Evolutionary conservation across 768 basidiomycete species (phyloP), one percentile per base, ranked within the genome.

Genomic region (Hygrophorus russula): DNA sequence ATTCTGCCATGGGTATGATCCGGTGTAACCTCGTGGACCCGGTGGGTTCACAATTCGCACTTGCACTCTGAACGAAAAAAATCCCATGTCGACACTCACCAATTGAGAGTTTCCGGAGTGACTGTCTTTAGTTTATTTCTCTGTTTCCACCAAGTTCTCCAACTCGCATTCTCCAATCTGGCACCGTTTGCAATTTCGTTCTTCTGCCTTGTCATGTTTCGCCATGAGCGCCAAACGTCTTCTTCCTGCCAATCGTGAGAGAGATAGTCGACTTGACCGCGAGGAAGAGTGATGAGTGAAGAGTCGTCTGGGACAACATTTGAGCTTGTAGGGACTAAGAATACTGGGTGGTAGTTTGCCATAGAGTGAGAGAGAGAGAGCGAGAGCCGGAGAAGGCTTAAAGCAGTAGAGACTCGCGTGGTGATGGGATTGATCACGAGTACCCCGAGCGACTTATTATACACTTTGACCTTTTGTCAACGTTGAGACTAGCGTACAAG

Each of bases 61-160:
- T n/a, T 9, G n/a, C 29, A 20, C 17, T 14, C 12, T 32, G 34
- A 36, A 35, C 19, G 24, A 17, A 36, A 44, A 39, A 8, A 18
- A 44, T 24, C 24, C 24, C n/a, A 28, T 19, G 14, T 42, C 33
- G 45, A 19, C n/a, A 62, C 84, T 55, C 56, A 97, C 94, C 94
- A 99, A 62, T 99, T 99, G 53, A 99, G 78, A 3, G 93, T 96
- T 69, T 99, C 96, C 46, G 94, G 94, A 18, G 82, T 85, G 59
- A 99, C 73, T 0, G 94, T 99, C 68, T 83, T 88, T 48, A 99
- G 75, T 51, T 92, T 87, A 55, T 96, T 96, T 49, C 94, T 71
- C 74, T 97, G 93, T 66, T 98, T 97, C 82, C 93, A 97, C 94
- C 94, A 99, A 1, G 93, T 98, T 33, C 94, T 70, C 94, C 94